These are phyloP conservation scores for Dendrothele bispora DNA, from an alignment of 768 basidiomycete species.

Conservation along the genomic window DNA sequence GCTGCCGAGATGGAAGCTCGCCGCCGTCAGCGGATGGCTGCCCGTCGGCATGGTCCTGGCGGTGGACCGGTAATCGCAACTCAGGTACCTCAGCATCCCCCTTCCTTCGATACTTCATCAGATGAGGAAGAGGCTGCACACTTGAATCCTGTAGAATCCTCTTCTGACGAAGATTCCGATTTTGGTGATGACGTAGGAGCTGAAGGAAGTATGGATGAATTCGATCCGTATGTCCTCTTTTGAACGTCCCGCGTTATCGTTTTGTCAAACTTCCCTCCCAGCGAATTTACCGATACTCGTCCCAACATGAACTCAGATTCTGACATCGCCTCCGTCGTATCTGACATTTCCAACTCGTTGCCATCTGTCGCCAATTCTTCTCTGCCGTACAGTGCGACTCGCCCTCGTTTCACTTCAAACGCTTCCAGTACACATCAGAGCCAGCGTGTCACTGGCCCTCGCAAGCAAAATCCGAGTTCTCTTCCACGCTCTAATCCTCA, in stretches of 20 bases:
- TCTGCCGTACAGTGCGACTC: conserved; percentile 23
- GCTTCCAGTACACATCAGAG: conserved; percentile 53
- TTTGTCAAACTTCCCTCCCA: conserved; percentile 23
- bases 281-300: conserved; percentile 69
- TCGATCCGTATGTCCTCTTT: conserved; percentile 60
- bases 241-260: background rate
- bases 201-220: conserved; percentile 61
- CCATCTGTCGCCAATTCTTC: conserved; percentile 58
- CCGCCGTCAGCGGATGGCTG: conserved; percentile 63
- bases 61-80: conserved; percentile 31
- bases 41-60: conserved; percentile 49
- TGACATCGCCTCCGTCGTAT: conserved; percentile 56
- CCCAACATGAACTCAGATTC: conserved; percentile 62
- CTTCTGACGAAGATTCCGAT: conserved; percentile 49
- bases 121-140: conserved; percentile 49
- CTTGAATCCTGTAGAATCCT: conserved; percentile 47
- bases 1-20: conserved; percentile 87
- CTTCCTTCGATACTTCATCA: conserved; percentile 54
- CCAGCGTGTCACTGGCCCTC: conserved; percentile 41
- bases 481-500: conserved; percentile 21
- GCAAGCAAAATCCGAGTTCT: conserved; percentile 6
- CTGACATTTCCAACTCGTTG: conserved; percentile 2
- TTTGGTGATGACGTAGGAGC: conserved; percentile 50
- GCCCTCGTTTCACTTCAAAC: background rate
- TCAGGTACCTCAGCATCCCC: conserved; percentile 31